Evolutionary conservation across 148 eudicot genomes (phyloP).

Genomic region (Chenopodium quinoa): DNA sequence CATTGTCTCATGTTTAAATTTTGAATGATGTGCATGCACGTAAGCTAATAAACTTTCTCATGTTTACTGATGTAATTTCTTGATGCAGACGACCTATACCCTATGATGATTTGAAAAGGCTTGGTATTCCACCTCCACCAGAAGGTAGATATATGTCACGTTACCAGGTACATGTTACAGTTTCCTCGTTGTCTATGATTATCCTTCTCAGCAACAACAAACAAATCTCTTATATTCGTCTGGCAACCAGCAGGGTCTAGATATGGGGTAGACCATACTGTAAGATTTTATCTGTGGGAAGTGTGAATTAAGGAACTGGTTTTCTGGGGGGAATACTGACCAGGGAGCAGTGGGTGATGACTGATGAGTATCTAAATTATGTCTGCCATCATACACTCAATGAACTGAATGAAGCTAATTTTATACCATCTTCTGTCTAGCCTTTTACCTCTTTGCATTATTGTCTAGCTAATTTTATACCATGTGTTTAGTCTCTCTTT

Average conservation of each 20-base stretch:
- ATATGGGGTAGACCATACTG: no score
- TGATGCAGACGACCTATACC: conserved; percentile 76
- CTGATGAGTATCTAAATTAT: background rate
- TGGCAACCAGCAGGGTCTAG: background rate
- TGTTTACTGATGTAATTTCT: conserved; percentile 2
- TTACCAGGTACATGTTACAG: conserved; percentile 54
- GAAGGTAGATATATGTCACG: conserved; percentile 94
- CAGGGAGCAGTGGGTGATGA: no score
- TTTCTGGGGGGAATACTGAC: background rate
- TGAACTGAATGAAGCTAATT: background rate
- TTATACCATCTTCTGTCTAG: background rate
- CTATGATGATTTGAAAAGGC: conserved; percentile 73
- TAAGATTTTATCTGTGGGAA: background rate
- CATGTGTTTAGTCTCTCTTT: background rate
- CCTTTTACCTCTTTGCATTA: background rate
- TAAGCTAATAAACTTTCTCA: background rate
- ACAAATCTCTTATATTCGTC: background rate
- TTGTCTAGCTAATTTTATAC: background rate
- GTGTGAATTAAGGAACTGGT: background rate
- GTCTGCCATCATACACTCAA: background rate
- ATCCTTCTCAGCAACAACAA: background rate
- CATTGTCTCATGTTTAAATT: background rate
- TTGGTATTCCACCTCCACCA: conserved; percentile 93
- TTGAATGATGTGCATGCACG: background rate
- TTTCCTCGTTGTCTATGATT: background rate